Percentiles rank a stretch among this genome's conserved stretches.
These are phyloP conservation scores for Cyberlindnera xishuangbannaensis DNA, from an alignment of 805 yeast species.

Conservation along the genomic window DNA sequence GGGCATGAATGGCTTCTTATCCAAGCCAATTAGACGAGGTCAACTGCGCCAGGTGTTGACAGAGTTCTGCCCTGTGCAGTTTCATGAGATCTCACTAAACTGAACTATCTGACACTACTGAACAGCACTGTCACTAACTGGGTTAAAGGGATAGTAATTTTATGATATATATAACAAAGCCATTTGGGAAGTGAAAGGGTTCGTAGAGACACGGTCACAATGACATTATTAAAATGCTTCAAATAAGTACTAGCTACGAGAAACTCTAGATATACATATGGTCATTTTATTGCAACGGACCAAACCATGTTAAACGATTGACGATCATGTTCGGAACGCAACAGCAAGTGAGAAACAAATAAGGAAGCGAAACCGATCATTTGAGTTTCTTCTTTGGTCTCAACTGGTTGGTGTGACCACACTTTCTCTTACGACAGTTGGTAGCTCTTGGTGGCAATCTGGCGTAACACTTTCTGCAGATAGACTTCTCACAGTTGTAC, in stretches of 20 bases:
- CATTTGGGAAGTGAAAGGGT: no score
- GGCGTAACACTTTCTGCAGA: slow-evolving; percentile 99
- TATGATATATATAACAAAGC: no score
- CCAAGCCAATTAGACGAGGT: slow-evolving; percentile 79
- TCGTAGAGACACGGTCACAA: no score
- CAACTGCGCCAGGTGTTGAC: slow-evolving; percentile 51
- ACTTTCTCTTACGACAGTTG: slow-evolving; percentile 99
- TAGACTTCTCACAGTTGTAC: slow-evolving; percentile 99
- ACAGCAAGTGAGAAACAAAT: slow-evolving; percentile 8
- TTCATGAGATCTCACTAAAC: slow-evolving; percentile 1
- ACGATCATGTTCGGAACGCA: no score
- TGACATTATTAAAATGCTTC: no score
- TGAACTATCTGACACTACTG: no score
- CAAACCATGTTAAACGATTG: slow-evolving; percentile 2
- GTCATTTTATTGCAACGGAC: slow-evolving; percentile 9
- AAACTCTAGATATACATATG: slow-evolving; percentile 5
- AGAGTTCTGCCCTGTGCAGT: slow-evolving; percentile 25
- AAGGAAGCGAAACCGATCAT: slow-evolving; percentile 48
- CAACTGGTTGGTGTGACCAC: slow-evolving; percentile 99
- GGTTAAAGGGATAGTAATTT: no score
- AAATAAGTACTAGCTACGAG: no score
- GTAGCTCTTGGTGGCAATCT: slow-evolving; percentile 99
- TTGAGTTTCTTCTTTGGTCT: slow-evolving; percentile 99
- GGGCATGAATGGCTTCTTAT: slow-evolving; percentile 91
- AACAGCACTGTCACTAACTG: no score